Evolutionary conservation across 2,329 filamentous ascomycete species (phyloP).

Genomic region (Neopestalotiopsis sp.): DNA sequence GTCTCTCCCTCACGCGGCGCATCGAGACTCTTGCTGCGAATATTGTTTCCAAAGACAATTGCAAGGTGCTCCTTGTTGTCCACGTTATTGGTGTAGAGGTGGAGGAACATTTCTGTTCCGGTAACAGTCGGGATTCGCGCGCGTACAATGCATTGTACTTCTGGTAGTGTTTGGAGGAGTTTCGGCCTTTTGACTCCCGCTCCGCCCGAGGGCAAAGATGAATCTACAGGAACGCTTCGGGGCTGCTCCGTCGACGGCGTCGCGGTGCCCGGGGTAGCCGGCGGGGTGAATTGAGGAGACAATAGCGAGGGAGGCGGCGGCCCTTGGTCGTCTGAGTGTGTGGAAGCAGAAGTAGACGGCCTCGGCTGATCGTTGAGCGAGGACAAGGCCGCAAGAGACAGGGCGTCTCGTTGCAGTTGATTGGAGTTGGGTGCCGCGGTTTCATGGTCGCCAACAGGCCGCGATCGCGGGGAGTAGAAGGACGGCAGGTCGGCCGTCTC

Average conservation of each 20-base stretch:
- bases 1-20: constrained; percentile 76
- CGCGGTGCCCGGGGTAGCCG: constrained; percentile 64
- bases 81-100: constrained; percentile 89
- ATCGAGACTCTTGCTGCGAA: constrained; percentile 76
- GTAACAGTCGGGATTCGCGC: constrained; percentile 92
- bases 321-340: constrained; percentile 13
- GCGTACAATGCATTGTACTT: constrained; percentile 92
- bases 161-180: constrained; percentile 75
- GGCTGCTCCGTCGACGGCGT: constrained; percentile 53
- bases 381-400: constrained; percentile 39
- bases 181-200: constrained; percentile 70
- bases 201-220: constrained; percentile 60
- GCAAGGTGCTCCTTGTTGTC: constrained; percentile 97
- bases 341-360: constrained; percentile 9
- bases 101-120: constrained; percentile 95
- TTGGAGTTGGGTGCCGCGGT: constrained; percentile 16
- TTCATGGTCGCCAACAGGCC: constrained; percentile 27
- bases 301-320: constrained; percentile 72
- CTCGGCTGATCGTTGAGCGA: constrained; percentile 12
- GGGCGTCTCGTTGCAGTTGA: constrained; percentile 36
- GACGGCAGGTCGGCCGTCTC: constrained; percentile 46
- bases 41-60: constrained; percentile 91
- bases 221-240: constrained; percentile 64
- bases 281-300: constrained; percentile 84
- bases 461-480: constrained; percentile 51